phyloP scores from a whole-genome alignment of 2,329 filamentous ascomycete species.

The Xylaria sp. region DNA sequence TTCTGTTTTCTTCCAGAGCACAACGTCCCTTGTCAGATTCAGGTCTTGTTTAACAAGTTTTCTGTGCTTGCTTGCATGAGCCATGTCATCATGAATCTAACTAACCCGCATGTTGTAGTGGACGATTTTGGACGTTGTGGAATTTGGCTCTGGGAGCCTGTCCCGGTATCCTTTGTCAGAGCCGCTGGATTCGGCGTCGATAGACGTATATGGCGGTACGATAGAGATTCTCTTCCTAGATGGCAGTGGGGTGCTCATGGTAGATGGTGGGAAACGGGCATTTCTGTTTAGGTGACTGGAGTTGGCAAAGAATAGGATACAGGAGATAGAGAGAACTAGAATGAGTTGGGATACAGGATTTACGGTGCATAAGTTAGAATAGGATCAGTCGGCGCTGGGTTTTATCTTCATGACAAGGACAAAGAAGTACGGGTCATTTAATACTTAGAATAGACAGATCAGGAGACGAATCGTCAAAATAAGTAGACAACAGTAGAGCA shows the following conservation, averaged over 20 bases:
- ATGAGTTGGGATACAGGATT: slow-evolving; percentile 4
- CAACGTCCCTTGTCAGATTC: background rate
- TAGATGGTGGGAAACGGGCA: slow-evolving; percentile 68
- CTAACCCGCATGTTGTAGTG: slow-evolving; percentile 43
- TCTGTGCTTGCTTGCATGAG: no score
- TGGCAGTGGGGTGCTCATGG: slow-evolving; percentile 64
- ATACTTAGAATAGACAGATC: background rate
- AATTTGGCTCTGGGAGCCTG: slow-evolving; percentile 82
- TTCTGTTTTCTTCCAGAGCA: no score
- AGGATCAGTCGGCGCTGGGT: background rate
- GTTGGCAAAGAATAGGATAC: background rate
- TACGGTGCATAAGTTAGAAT: background rate
- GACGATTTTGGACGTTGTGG: slow-evolving; percentile 81
- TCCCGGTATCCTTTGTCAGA: slow-evolving; percentile 77
- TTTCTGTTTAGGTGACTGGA: slow-evolving; percentile 48
- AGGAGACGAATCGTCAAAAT: background rate
- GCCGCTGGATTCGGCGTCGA: slow-evolving; percentile 53
- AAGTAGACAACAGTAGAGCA: background rate
- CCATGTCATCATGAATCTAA: background rate
- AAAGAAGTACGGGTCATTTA: background rate
- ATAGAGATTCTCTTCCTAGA: slow-evolving; percentile 59
- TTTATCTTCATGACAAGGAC: background rate
- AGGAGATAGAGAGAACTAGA: background rate
- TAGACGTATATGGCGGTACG: slow-evolving; percentile 68
- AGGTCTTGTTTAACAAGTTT: background rate